Base-by-base conservation (phyloP, 2,329 filamentous ascomycete genomes). In the Coniochaeta ligniaria region DNA sequence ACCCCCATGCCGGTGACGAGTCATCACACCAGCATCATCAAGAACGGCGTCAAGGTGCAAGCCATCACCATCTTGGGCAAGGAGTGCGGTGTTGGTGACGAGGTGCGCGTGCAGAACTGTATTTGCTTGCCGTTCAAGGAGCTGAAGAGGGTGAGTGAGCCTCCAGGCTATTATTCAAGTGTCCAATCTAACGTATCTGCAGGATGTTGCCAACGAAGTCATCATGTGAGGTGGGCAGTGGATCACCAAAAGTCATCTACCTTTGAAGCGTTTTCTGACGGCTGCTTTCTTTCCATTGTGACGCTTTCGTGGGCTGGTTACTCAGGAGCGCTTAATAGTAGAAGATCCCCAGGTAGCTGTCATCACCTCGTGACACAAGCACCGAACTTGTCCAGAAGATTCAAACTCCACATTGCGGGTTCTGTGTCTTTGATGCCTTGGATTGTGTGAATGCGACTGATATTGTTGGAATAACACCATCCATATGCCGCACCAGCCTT, bases 1-100 rank as follows among this genome's bases (percentile, higher is more conserved):
- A 96, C 92, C 0, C 93, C 94, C 1, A 96, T 90, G 17, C 90
- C 93, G 0, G 86, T 91, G 60, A 88, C 84, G 59, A 96, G 90
- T 79, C 94, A 98, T 79, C 90, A 86, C 59, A 98, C 94, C 16
- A 96, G 90, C 77, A 92, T 98, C 69, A 83, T 98, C 75, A 98
- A 97, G 85, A 96, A 97, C 71, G 95, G 95, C 58, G 88, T 98
- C 76, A 98, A 98, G 82, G 95, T 99, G 58, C 95, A 98, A 82
- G 96, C 92, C 75, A 95, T 98, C 72, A 98, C 94, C 55, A 99
- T 98, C 67, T 77, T 99, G 64, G 94, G 94, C 72, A 97, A 98
- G 82, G 95, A 99, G 76, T 98, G 94, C 71, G 86, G 82, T 60
- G 95, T 98, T 33, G 92, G 89, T 4, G 95, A 99, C 69, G 95